A percentile compares a stretch with the other conserved stretches of the same genome.
Evolutionary conservation across 768 basidiomycete genomes (phyloP).

Genomic region (Tricholoma bakamatsutake): DNA sequence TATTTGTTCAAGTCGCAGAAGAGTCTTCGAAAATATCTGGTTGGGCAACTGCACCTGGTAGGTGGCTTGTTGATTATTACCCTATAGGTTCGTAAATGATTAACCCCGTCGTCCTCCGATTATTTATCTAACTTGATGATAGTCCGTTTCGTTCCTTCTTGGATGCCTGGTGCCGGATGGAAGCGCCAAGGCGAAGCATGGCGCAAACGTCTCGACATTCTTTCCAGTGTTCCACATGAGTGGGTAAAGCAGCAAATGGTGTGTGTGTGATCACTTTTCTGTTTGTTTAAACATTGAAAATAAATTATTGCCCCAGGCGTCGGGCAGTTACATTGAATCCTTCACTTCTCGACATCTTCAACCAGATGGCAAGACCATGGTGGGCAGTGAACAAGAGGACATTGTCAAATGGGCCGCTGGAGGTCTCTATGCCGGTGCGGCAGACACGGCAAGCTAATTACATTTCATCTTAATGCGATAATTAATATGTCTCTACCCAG

Average conservation of each 20-base stretch:
- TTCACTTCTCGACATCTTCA: conserved; percentile 37
- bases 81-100: conserved; percentile 27
- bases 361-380: conserved; percentile 15
- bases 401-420: conserved; percentile 46
- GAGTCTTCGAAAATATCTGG: conserved; percentile 35
- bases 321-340: conserved; percentile 30
- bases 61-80: conserved; percentile 39
- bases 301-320: conserved; percentile 18
- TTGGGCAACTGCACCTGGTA: conserved; percentile 33
- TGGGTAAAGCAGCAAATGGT: conserved; percentile 45
- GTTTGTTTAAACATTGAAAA: not conserved
- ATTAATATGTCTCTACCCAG: conserved; percentile 19
- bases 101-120: not conserved
- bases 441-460: conserved; percentile 32
- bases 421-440: conserved; percentile 42
- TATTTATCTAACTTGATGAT: not conserved
- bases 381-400: conserved; percentile 32
- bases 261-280: not conserved
- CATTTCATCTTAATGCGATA: not conserved
- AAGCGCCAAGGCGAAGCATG: conserved; percentile 39
- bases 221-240: conserved; percentile 33
- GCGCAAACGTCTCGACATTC: conserved; percentile 27
- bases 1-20: conserved; percentile 33
- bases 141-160: conserved; percentile 48
- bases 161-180: conserved; percentile 43